Evolutionary conservation across 2,329 filamentous ascomycete species (phyloP).

Genomic region (Fusarium ambrosium): DNA sequence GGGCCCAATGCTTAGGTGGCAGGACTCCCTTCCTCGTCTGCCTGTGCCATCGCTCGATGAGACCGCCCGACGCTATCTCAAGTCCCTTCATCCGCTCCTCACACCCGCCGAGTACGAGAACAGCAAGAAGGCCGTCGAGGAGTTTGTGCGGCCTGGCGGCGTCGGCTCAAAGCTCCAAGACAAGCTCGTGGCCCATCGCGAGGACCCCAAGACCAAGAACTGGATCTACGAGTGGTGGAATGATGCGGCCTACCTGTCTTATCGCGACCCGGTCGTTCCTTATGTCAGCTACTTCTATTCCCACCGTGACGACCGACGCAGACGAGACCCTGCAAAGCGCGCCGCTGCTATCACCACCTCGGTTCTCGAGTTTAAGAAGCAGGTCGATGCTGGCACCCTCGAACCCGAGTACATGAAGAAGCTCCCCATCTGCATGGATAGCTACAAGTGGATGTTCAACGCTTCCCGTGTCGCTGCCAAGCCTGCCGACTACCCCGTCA

Average conservation of each 20-base stretch:
- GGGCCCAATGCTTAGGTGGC: constrained; percentile 85
- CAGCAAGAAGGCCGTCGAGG: constrained; percentile 86
- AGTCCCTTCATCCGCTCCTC: constrained; percentile 82
- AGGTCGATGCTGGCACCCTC: constrained; percentile 84
- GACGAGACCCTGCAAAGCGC: constrained; percentile 90
- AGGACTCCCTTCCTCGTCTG: constrained; percentile 84
- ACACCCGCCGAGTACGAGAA: constrained; percentile 75
- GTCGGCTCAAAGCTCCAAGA: constrained; percentile 88
- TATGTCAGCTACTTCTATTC: constrained; percentile 99
- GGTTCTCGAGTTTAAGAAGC: constrained; percentile 92
- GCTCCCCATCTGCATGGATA: constrained; percentile 97
- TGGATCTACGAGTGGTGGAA: constrained; percentile 99
- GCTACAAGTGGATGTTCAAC: constrained; percentile 99
- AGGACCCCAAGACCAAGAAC: constrained; percentile 86
- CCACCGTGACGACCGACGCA: constrained; percentile 90
- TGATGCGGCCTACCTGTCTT: constrained; percentile 89
- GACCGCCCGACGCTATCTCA: constrained; percentile 84
- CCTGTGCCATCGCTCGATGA: constrained; percentile 87
- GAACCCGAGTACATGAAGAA: constrained; percentile 99
- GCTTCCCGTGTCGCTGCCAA: constrained; percentile 85
- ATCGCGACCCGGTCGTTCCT: constrained; percentile 95
- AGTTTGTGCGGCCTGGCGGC: constrained; percentile 90
- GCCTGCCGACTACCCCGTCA: constrained; percentile 85
- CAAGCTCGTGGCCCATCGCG: constrained; percentile 82
- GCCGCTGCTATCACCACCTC: constrained; percentile 91